Conservation (phyloP, 495 filamentous ascomycete species). For the Podospora sp. region DNA sequence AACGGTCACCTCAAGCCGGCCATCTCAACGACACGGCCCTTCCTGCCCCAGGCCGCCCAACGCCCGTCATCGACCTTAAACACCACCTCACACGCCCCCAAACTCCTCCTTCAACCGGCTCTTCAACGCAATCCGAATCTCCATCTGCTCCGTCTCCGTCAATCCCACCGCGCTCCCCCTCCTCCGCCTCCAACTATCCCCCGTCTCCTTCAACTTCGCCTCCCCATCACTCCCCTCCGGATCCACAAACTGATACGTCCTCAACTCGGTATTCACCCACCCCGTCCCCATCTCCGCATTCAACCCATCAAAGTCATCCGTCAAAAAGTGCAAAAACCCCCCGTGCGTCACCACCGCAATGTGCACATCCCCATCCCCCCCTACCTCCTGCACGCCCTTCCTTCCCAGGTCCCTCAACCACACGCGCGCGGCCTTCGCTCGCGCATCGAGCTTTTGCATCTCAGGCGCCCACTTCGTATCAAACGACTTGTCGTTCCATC, state of each 20-base stretch:
- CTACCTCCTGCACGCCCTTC: constrained; percentile 34
- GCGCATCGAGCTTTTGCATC: constrained; percentile 57
- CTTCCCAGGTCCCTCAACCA: constrained; percentile 62
- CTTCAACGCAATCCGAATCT: constrained; percentile 40
- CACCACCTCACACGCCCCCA: constrained; percentile 15
- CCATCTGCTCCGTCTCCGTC: constrained; percentile 48
- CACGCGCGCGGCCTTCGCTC: constrained; percentile 66
- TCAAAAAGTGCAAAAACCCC: constrained; percentile 66
- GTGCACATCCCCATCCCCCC: constrained; percentile 41
- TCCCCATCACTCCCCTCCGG: constrained; percentile 59
- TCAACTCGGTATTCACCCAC: constrained; percentile 83
- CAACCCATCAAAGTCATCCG: constrained; percentile 76
- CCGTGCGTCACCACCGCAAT: constrained; percentile 64
- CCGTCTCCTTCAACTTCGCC: constrained; percentile 61
- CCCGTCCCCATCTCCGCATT: constrained; percentile 67
- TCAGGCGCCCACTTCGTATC: constrained; percentile 59
- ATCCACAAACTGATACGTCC: constrained; percentile 70
- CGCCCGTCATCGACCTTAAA: neutral
- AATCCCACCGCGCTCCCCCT: constrained; percentile 51
- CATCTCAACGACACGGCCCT: neutral
- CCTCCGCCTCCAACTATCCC: constrained; percentile 55
- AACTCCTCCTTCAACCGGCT: constrained; percentile 34
- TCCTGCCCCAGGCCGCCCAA: neutral
- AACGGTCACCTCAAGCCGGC: neutral
- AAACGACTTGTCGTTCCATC: constrained; percentile 71